Conservation (phyloP, 176 grass and related monocot species). For the Carex scoparia region DNA sequence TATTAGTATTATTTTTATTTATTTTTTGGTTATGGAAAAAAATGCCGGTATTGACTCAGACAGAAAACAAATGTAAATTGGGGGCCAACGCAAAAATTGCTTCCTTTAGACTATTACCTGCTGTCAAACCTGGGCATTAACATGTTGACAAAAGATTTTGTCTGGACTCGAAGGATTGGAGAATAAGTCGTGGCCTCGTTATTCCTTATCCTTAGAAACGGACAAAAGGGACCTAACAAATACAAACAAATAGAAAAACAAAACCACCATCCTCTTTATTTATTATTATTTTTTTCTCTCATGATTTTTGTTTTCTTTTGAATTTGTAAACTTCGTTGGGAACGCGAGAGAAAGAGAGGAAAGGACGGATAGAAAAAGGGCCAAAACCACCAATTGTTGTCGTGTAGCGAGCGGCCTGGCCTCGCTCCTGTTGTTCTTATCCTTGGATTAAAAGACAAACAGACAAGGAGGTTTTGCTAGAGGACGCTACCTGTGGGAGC, state of each 20-base stretch:
- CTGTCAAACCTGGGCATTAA: neutral
- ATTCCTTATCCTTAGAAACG: constrained; percentile 17
- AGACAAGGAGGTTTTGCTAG: constrained; percentile 20
- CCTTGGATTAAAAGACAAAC: constrained; percentile 15
- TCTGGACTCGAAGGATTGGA: neutral
- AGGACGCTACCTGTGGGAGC: neutral
- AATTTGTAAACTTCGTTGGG: neutral
- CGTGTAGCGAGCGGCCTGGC: neutral
- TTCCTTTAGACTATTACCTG: neutral
- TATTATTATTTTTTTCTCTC: neutral
- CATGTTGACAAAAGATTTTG: constrained; percentile 14
- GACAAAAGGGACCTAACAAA: constrained; percentile 17
- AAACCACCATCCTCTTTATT: neutral
- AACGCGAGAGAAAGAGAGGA: neutral
- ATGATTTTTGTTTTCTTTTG: neutral
- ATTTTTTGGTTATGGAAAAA: too few relatives aligned
- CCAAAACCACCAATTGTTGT: constrained; percentile 1
- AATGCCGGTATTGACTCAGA: too few relatives aligned
- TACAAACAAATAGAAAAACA: constrained; percentile 22
- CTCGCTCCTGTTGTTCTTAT: constrained; percentile 8
- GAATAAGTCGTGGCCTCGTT: constrained; percentile 23
- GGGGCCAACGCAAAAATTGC: neutral
- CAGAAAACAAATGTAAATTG: neutral
- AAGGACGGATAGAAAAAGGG: neutral
- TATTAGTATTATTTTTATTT: too few relatives aligned